Evolutionary conservation across 176 grass and related monocot genomes (phyloP), one percentile per base, ranked within the genome.

Genomic region (Oryza australiensis): DNA sequence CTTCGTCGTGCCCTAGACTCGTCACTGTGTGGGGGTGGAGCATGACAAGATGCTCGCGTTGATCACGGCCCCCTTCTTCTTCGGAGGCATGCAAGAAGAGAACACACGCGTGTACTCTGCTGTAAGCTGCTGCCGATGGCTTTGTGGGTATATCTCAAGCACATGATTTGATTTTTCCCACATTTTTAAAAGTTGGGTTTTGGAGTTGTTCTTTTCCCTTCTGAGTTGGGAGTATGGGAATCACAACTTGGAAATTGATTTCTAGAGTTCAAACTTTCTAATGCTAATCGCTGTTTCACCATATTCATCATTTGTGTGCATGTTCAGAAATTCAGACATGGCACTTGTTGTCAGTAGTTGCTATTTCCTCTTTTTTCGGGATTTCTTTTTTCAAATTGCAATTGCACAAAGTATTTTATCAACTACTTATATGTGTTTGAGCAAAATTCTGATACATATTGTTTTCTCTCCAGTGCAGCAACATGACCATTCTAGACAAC

Each of bases 281-380:
- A 16, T 59, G 55, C 22, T 59, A 59, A 23, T 67, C 23, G 46
- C 30, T 32, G 53, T 43, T 59, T 9, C 24, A 60, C 18, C 74
- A 29, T 43, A 37, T 13, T 48, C 20, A 63, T 48, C 14, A 79
- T 84, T 11, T 84, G 48, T 80, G 13, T 68, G 72, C 3, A 35
- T 64, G 7, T 38, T 70, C 62, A 35, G 9, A 38, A 29, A 35
- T 80, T 68, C 60, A 37, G 28, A 38, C 12, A 70, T 71, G 6
- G 3, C 5, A 45, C 14, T 15, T 48, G 26, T 12, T 88, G n/a
- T 20, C 8, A 38, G 37, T 16, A 7, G 15, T 72, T 78, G 12
- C 14, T 66, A 20, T 33, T 32, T 9, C 8, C 7, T 77, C 5
- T 62, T 26, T 32, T 0, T 0, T 72, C 13, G 59, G 68, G 13